A percentile compares a stretch with the other conserved stretches of the same genome.
phyloP scores from a whole-genome alignment of 164 flowering plant genomes.

The Vitis rupestris region DNA sequence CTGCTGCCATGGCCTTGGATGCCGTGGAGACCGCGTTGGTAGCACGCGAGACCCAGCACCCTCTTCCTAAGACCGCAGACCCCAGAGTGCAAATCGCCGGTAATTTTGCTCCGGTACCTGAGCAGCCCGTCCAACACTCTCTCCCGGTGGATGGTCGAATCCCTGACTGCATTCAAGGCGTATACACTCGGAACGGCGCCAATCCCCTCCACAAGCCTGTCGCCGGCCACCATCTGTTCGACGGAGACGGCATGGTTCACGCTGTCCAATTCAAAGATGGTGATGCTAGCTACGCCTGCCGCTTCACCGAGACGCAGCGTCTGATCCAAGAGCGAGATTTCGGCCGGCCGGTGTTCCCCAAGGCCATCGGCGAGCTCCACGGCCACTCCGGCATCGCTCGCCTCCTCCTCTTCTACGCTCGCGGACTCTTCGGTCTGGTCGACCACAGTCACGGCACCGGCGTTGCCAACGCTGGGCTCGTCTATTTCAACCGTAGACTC shows the following conservation, averaged over 20 bases:
- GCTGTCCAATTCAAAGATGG: constrained; percentile 55
- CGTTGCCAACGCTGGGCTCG: constrained; percentile 88
- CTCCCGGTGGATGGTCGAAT: constrained; percentile 59
- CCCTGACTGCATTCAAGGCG: constrained; percentile 66
- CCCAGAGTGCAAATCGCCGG: constrained; percentile 78
- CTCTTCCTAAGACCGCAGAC: constrained; percentile 80
- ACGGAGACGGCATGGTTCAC: constrained; percentile 95
- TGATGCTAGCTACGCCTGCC: constrained; percentile 66
- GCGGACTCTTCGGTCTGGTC: constrained; percentile 57
- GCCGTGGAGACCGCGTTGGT: constrained; percentile 46
- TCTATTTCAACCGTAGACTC: constrained; percentile 68
- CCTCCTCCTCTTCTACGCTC: constrained; percentile 65
- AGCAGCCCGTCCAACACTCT: constrained; percentile 45
- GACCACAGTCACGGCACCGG: constrained; percentile 67
- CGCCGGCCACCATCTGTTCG: constrained; percentile 90
- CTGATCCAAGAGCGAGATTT: constrained; percentile 59
- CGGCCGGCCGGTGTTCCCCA: constrained; percentile 82
- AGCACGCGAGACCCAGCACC: constrained; percentile 38
- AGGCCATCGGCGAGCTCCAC: constrained; percentile 91
- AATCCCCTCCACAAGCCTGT: constrained; percentile 73
- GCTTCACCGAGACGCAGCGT: constrained; percentile 71
- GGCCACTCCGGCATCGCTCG: constrained; percentile 87
- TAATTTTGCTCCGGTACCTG: constrained; percentile 80
- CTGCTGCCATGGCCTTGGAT: constrained; percentile 59
- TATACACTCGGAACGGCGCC: constrained; percentile 86